Conservation (phyloP, 2,329 filamentous ascomycete species). For the Macrophomina tecta region DNA sequence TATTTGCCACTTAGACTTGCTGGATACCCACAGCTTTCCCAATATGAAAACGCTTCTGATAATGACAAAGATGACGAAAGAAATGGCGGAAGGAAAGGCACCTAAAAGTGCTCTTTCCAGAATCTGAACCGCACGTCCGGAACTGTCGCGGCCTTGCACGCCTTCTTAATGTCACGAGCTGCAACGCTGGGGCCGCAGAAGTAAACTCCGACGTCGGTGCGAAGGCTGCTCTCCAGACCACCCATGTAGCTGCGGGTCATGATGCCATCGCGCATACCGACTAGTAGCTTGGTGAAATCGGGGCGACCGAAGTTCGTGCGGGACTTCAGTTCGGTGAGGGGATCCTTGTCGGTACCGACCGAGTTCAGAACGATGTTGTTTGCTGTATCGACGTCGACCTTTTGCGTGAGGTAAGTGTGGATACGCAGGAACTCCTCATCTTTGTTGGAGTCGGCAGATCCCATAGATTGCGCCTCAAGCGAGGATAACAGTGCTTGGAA, state of each 20-base stretch:
- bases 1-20: background rate
- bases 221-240: constrained; percentile 76
- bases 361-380: constrained; percentile 98
- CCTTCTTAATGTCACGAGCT: constrained; percentile 84
- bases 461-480: constrained; percentile 82
- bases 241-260: constrained; percentile 82
- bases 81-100: background rate
- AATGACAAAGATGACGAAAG: background rate
- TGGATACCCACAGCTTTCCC: background rate
- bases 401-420: constrained; percentile 96
- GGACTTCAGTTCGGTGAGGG: constrained; percentile 86
- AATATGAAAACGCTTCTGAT: constrained; percentile 1
- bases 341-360: constrained; percentile 85
- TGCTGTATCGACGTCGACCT: constrained; percentile 86
- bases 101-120: constrained; percentile 89
- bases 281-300: constrained; percentile 81
- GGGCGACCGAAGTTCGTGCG: constrained; percentile 95
- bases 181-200: constrained; percentile 88
- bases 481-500: constrained; percentile 93
- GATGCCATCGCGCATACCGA: constrained; percentile 86
- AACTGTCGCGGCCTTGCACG: constrained; percentile 73
- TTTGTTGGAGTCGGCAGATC: constrained; percentile 55
- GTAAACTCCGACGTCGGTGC: constrained; percentile 93
- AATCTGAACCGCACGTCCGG: constrained; percentile 91
- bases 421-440: constrained; percentile 86